Conservation (phyloP, 495 filamentous ascomycete genomes). For the Penicillium egyptiacum region DNA sequence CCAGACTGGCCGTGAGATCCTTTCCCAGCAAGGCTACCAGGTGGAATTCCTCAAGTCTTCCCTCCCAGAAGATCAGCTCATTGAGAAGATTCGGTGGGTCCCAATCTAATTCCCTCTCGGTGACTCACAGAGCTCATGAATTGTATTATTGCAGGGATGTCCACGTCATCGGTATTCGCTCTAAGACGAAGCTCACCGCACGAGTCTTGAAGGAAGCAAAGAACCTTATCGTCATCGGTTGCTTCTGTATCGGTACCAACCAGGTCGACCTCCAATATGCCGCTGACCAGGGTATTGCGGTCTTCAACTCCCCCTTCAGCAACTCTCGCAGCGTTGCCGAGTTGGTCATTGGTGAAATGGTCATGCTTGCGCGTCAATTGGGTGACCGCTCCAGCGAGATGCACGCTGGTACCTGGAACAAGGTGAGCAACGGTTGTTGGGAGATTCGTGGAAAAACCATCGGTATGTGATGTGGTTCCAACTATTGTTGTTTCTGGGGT, state of each 20-base stretch:
- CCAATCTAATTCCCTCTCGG: conserved; percentile 7
- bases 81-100: conserved; percentile 87
- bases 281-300: conserved; percentile 86
- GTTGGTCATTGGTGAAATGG: conserved; percentile 91
- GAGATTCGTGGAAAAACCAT: conserved; percentile 97
- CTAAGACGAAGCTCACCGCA: conserved; percentile 91
- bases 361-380: conserved; percentile 85
- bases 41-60: conserved; percentile 90
- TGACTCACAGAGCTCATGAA: conserved; percentile 3
- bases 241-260: conserved; percentile 99
- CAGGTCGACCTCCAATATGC: conserved; percentile 95
- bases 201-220: conserved; percentile 85
- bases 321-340: conserved; percentile 98
- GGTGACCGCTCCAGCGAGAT: conserved; percentile 93
- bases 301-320: conserved; percentile 99
- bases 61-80: conserved; percentile 86
- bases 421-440: conserved; percentile 94
- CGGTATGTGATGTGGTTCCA: conserved; percentile 47
- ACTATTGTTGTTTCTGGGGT: neutral
- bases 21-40: conserved; percentile 87
- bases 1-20: conserved; percentile 78
- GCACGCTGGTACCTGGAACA: conserved; percentile 96
- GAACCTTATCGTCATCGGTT: conserved; percentile 93
- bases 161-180: conserved; percentile 96
- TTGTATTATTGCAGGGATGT: conserved; percentile 63